Conservation (phyloP, 805 yeast genomes). For the Phaffomyces antillensis region DNA sequence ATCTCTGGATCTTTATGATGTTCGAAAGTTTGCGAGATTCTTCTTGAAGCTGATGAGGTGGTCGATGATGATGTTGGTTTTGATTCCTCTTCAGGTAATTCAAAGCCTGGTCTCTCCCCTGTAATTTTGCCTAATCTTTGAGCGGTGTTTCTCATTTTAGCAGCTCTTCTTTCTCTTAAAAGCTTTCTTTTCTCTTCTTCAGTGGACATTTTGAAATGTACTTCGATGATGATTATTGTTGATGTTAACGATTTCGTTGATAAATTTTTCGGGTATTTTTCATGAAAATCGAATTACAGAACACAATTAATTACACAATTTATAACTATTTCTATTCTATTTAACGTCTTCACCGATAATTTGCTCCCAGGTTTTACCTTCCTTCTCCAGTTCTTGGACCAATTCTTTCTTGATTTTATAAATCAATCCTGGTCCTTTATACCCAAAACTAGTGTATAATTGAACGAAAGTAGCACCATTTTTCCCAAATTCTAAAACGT, state of each 20-base stretch:
- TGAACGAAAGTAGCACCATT: slow-evolving; percentile 93
- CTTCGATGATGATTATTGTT: not conserved
- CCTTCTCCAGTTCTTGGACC: slow-evolving; percentile 51
- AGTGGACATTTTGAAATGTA: not conserved
- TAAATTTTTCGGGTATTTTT: not conserved
- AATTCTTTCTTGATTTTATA: slow-evolving; percentile 54
- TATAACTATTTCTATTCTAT: not conserved
- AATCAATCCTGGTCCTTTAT: slow-evolving; percentile 84
- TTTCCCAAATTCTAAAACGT: slow-evolving; percentile 83
- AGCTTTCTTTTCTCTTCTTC: slow-evolving; percentile 22
- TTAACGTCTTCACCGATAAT: slow-evolving; percentile 44
- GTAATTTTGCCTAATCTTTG: slow-evolving; percentile 20
- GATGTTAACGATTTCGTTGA: too few relatives aligned
- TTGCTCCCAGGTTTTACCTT: slow-evolving; percentile 80
- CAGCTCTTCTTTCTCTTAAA: slow-evolving; percentile 23
- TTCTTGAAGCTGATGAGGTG: not conserved
- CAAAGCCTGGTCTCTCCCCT: slow-evolving; percentile 16
- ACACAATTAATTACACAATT: not conserved
- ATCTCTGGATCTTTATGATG: slow-evolving; percentile 12
- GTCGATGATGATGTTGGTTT: not conserved
- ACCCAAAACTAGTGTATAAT: slow-evolving; percentile 84
- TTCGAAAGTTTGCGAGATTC: slow-evolving; percentile 16
- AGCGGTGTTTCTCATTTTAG: slow-evolving; percentile 17
- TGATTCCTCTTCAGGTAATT: not conserved
- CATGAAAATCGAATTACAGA: not conserved